Conservation (phyloP, 345 rosid genomes). For the Citrus maxima region DNA sequence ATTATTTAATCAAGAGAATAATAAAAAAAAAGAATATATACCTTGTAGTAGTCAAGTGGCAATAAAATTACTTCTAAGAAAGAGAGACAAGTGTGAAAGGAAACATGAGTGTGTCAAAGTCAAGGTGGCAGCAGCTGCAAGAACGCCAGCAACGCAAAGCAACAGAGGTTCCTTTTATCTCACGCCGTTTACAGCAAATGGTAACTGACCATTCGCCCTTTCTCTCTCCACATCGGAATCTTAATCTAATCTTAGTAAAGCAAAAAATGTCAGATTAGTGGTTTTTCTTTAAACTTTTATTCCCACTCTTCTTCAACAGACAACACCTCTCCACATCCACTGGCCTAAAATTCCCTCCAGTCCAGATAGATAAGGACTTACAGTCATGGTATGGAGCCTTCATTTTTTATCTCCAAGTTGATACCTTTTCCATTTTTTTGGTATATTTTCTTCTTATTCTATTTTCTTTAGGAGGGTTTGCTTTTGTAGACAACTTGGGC, state of each 20-base stretch:
- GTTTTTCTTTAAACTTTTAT: background rate
- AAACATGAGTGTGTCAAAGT: background rate
- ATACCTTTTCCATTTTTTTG: background rate
- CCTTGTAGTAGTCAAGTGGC: background rate
- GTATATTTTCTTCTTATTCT: background rate
- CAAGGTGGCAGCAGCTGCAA: background rate
- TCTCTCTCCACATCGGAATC: conserved; percentile 11
- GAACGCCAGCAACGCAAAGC: conserved; percentile 28
- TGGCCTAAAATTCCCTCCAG: conserved; percentile 13
- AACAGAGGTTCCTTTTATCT: conserved; percentile 2
- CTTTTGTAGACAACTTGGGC: background rate
- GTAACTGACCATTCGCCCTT: background rate
- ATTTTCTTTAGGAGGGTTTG: background rate
- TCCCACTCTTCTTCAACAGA: background rate
- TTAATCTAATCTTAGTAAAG: conserved; percentile 7
- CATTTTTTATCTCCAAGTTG: conserved; percentile 14
- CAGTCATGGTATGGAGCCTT: conserved; percentile 31
- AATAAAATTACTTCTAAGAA: background rate
- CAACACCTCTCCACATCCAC: background rate
- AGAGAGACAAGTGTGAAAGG: background rate
- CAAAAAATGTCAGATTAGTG: conserved; percentile 21
- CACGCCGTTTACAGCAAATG: conserved; percentile 11
- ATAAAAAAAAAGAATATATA: too few relatives aligned
- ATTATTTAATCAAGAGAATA: background rate
- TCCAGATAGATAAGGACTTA: background rate